phyloP scores from a whole-genome alignment of 2,329 filamentous ascomycete species.

The Colletotrichum sp. region DNA sequence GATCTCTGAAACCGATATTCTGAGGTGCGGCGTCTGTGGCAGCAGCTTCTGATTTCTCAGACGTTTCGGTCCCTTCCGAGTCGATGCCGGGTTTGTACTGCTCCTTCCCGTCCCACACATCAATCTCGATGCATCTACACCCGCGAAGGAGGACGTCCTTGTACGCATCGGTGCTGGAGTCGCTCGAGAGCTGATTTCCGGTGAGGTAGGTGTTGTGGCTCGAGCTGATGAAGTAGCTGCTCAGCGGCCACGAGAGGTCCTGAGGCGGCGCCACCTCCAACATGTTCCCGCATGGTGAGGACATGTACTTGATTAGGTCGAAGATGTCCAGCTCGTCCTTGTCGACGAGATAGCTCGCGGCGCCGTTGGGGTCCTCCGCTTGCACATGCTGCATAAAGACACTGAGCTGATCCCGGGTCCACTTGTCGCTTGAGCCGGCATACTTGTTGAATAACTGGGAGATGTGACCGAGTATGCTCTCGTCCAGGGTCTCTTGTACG shows the following conservation, averaged over 20 bases:
- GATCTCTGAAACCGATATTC: not conserved
- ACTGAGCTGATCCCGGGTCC: slow-evolving; percentile 48
- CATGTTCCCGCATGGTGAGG: slow-evolving; percentile 48
- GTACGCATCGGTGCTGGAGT: slow-evolving; percentile 88
- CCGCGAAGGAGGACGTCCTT: slow-evolving; percentile 82
- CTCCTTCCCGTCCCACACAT: slow-evolving; percentile 92
- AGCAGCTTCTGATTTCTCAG: not conserved
- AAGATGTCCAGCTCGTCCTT: slow-evolving; percentile 47
- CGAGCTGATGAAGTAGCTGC: slow-evolving; percentile 92
- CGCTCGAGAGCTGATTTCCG: slow-evolving; percentile 85
- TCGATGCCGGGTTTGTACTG: slow-evolving; percentile 71
- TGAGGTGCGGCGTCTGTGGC: not conserved
- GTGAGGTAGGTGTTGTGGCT: slow-evolving; percentile 95
- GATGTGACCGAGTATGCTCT: slow-evolving; percentile 44
- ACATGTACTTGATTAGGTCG: slow-evolving; percentile 59
- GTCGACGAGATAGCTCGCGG: slow-evolving; percentile 15
- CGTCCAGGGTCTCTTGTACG: slow-evolving; percentile 22
- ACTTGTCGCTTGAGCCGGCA: slow-evolving; percentile 43
- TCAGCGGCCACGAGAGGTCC: slow-evolving; percentile 76
- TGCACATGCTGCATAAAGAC: slow-evolving; percentile 53
- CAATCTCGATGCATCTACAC: slow-evolving; percentile 91
- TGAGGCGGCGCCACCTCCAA: slow-evolving; percentile 37
- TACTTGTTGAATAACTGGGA: slow-evolving; percentile 50
- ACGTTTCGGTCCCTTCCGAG: slow-evolving; percentile 26
- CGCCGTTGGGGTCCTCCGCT: slow-evolving; percentile 37